Conservation (phyloP, 306 rosid genomes). For the Mimosa pudica region DNA sequence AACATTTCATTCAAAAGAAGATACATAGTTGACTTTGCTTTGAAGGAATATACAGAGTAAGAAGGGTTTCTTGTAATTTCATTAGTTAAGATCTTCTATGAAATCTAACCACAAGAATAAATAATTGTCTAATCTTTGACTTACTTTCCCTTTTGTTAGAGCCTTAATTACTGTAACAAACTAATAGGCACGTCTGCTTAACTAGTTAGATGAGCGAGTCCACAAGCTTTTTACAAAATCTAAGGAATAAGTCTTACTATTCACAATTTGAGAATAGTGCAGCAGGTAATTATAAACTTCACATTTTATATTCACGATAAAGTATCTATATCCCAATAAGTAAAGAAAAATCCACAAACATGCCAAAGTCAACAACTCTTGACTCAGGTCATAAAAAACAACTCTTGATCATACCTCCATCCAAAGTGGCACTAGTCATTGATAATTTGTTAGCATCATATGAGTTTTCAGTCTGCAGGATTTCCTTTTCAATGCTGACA, state of each 20-base stretch:
- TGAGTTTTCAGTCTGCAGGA: slow-evolving; percentile 62
- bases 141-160: neutral
- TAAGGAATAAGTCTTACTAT: neutral
- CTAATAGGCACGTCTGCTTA: neutral
- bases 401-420: slow-evolving; percentile 42
- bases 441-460: slow-evolving; percentile 47
- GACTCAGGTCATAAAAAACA: neutral
- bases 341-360: slow-evolving; percentile 23
- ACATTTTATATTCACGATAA: neutral
- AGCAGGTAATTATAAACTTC: neutral
- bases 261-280: neutral
- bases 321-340: neutral
- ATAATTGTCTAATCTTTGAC: neutral
- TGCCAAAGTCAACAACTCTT: slow-evolving; percentile 17
- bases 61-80: neutral
- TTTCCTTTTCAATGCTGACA: slow-evolving; percentile 61
- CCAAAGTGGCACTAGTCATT: slow-evolving; percentile 31
- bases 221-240: neutral
- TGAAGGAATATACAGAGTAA: no score
- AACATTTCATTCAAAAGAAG: neutral
- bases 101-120: neutral
- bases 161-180: neutral
- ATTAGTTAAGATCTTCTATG: neutral
- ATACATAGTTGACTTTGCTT: no score
- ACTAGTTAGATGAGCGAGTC: neutral